Evolutionary conservation across 306 rosid genomes (phyloP).

Genomic region (Hippophae tibetana): DNA sequence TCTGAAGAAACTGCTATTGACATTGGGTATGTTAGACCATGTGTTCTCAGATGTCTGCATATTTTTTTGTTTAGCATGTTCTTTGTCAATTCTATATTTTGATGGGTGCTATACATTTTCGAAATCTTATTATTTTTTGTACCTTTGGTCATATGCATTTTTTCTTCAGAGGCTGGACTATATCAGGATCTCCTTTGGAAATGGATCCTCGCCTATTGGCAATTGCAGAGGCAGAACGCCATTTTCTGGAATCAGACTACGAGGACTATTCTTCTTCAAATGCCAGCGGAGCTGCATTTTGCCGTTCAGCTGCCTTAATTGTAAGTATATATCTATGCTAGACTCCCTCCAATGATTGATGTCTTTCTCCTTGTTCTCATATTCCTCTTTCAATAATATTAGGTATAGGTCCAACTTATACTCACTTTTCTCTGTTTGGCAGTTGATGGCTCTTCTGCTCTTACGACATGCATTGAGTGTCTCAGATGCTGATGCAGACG

Average conservation of each 20-base stretch:
- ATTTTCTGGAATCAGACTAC: slow-evolving; percentile 39
- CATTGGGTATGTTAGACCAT: slow-evolving; percentile 33
- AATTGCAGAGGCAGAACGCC: slow-evolving; percentile 50
- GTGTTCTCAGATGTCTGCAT: not conserved
- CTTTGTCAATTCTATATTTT: not conserved
- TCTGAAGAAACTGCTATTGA: slow-evolving; percentile 36
- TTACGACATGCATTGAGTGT: slow-evolving; percentile 42
- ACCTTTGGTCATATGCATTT: slow-evolving; percentile 10
- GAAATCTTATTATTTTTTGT: not conserved
- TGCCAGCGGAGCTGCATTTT: slow-evolving; percentile 43
- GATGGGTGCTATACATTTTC: not conserved
- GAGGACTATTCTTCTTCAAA: slow-evolving; percentile 36
- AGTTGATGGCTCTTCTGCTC: slow-evolving; percentile 55
- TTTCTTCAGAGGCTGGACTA: slow-evolving; percentile 43
- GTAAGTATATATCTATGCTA: slow-evolving; percentile 24
- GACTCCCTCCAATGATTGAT: not conserved
- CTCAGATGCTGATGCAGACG: slow-evolving; percentile 35
- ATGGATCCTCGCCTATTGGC: slow-evolving; percentile 47
- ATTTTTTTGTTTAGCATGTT: not conserved
- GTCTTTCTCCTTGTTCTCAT: not conserved
- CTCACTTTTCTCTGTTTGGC: slow-evolving; percentile 14
- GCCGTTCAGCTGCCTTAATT: slow-evolving; percentile 43
- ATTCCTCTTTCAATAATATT: not conserved
- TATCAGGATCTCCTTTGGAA: slow-evolving; percentile 41
- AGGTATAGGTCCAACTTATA: not conserved